Conservation (phyloP, 805 yeast species). For the Spathaspora boniae region DNA sequence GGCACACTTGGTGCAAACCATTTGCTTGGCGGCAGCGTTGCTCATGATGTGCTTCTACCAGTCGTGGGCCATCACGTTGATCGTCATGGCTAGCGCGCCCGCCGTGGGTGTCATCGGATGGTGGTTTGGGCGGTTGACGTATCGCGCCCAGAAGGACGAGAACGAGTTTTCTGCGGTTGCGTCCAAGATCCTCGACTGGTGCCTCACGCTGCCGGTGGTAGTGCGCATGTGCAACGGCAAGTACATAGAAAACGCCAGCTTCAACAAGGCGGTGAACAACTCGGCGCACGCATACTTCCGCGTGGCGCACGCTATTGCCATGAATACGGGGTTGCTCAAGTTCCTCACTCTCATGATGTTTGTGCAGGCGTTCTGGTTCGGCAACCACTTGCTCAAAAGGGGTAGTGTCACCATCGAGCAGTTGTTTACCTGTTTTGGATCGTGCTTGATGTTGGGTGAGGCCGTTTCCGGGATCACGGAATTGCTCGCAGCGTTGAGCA, state of each 20-base stretch:
- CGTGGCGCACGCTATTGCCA: slow-evolving; percentile 44
- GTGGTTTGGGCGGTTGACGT: slow-evolving; percentile 50
- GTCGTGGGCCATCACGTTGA: slow-evolving; percentile 82
- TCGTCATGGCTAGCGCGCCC: slow-evolving; percentile 75
- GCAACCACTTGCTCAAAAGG: slow-evolving; percentile 57
- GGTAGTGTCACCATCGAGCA: slow-evolving; percentile 54
- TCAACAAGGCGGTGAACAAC: slow-evolving; percentile 32
- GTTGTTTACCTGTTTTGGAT: slow-evolving; percentile 78
- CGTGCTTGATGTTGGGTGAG: slow-evolving; percentile 72
- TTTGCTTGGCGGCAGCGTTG: slow-evolving; percentile 51
- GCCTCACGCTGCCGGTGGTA: slow-evolving; percentile 53
- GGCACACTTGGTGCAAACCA: slow-evolving; percentile 53
- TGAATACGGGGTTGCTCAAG: slow-evolving; percentile 57
- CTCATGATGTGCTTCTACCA: slow-evolving; percentile 65
- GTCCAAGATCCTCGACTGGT: slow-evolving; percentile 68
- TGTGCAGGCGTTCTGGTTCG: slow-evolving; percentile 93
- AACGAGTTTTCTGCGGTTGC: slow-evolving; percentile 54
- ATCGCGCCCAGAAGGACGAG: slow-evolving; percentile 48
- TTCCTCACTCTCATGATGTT: slow-evolving; percentile 67
- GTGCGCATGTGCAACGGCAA: slow-evolving; percentile 63
- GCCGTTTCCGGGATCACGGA: slow-evolving; percentile 53
- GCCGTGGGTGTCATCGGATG: slow-evolving; percentile 50
- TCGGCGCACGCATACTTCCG: slow-evolving; percentile 40
- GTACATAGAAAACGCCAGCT: slow-evolving; percentile 43
- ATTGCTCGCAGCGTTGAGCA: slow-evolving; percentile 59